A percentile compares a stretch with the other conserved stretches of the same genome.
phyloP scores from a whole-genome alignment of 2,329 filamentous ascomycete genomes.

The Ophiostoma perfectum region DNA sequence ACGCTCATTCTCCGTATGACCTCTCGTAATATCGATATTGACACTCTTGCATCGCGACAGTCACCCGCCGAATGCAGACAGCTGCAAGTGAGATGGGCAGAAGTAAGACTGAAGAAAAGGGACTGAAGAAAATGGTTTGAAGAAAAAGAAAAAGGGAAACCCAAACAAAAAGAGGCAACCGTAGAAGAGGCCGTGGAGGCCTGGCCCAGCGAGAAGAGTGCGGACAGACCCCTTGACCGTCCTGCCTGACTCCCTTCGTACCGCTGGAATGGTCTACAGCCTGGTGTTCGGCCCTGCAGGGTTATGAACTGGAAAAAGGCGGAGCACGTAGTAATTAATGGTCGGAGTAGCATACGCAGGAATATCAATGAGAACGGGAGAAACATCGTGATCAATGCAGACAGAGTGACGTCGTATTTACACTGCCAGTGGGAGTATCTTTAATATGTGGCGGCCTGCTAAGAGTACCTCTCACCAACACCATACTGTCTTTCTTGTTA shows the following conservation, averaged over 20 bases:
- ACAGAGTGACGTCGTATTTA: slow-evolving; percentile 6
- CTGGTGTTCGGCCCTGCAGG: neutral
- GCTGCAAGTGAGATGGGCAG: neutral
- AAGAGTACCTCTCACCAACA: neutral
- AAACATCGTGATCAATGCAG: neutral
- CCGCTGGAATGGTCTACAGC: neutral
- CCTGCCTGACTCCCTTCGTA: neutral
- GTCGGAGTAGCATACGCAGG: neutral
- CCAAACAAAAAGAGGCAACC: neutral
- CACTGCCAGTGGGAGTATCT: neutral
- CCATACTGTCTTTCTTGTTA: no score
- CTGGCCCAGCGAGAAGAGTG: neutral
- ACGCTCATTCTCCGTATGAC: neutral
- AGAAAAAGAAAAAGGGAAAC: neutral
- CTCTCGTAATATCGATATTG: neutral
- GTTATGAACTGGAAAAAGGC: neutral
- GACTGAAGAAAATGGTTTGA: neutral
- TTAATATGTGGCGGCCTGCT: neutral
- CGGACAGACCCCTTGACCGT: neutral
- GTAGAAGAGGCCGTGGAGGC: no score
- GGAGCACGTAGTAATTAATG: neutral
- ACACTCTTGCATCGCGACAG: neutral
- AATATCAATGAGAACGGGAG: neutral
- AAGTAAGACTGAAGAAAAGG: neutral
- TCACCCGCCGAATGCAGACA: neutral